Conservation (phyloP, 805 yeast species). For the Lipomyces anomalus region DNA sequence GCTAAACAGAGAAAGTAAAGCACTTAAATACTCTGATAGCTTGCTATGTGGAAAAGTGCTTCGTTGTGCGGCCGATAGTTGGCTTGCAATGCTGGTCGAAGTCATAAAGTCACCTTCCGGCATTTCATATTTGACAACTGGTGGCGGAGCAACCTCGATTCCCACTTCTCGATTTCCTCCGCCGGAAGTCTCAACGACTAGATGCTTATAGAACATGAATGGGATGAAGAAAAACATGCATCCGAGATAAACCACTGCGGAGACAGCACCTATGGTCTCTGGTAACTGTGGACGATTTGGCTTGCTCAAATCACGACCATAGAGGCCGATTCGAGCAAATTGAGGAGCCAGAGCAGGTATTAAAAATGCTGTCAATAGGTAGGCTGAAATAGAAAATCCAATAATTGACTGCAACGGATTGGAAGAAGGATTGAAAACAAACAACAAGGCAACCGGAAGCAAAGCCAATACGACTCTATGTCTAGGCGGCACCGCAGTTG, state of each 20-base stretch:
- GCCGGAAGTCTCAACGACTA: conserved; percentile 54
- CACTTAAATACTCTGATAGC: conserved; percentile 79
- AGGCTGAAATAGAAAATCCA: conserved; percentile 67
- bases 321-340: conserved; percentile 73
- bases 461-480: too few relatives aligned
- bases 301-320: conserved; percentile 80
- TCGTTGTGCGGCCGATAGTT: conserved; percentile 17
- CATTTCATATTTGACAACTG: conserved; percentile 13
- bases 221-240: conserved; percentile 83
- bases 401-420: conserved; percentile 54
- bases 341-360: conserved; percentile 64
- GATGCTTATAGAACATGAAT: conserved; percentile 70
- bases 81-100: too few relatives aligned
- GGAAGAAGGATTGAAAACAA: conserved; percentile 26
- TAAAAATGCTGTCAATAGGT: conserved; percentile 49
- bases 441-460: conserved; percentile 1
- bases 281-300: conserved; percentile 60
- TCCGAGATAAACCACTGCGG: conserved; percentile 74
- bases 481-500: too few relatives aligned
- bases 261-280: conserved; percentile 87
- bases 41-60: conserved; percentile 62
- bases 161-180: conserved; percentile 52
- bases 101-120: too few relatives aligned
- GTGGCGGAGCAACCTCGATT: conserved; percentile 23
- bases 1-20: conserved; percentile 73